phyloP scores from a whole-genome alignment of 371 early-diverging fungal genomes.

The Mucor mucedo region DNA sequence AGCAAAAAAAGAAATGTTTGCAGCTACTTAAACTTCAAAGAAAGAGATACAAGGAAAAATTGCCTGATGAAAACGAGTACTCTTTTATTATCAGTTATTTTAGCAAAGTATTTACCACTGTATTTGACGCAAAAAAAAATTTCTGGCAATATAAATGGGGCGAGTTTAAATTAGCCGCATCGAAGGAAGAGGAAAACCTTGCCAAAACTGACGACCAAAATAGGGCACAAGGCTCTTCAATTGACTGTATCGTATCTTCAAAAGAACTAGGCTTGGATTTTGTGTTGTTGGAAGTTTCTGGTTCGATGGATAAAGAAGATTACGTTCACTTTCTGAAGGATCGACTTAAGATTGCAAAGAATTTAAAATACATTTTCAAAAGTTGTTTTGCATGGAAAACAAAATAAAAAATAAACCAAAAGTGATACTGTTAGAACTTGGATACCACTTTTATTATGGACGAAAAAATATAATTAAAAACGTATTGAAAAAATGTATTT shows the following conservation, averaged over 20 bases:
- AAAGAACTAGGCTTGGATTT: slow-evolving; percentile 3
- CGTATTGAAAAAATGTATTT: too few relatives aligned
- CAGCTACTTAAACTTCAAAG: not conserved
- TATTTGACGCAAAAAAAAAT: too few relatives aligned
- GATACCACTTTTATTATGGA: too few relatives aligned
- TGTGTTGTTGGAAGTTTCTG: not conserved
- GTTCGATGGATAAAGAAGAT: not conserved
- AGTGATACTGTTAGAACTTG: too few relatives aligned
- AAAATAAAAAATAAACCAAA: too few relatives aligned
- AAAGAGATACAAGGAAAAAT: not conserved
- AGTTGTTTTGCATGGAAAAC: too few relatives aligned
- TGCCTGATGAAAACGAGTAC: slow-evolving; percentile 4
- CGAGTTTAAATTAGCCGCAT: slow-evolving; percentile 4
- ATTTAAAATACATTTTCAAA: too few relatives aligned
- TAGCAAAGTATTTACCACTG: not conserved
- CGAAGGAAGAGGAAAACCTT: slow-evolving; percentile 6
- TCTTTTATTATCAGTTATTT: slow-evolving; percentile 11
- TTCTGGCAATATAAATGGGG: slow-evolving; percentile 7
- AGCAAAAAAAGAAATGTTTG: not conserved
- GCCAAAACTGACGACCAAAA: slow-evolving; percentile 10
- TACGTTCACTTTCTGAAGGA: too few relatives aligned
- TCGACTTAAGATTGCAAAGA: too few relatives aligned
- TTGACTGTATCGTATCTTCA: slow-evolving; percentile 11
- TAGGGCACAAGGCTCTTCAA: slow-evolving; percentile 13
- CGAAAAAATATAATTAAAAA: too few relatives aligned